phyloP scores from a whole-genome alignment of 257 asterid genomes.

The Solanum piurae region DNA sequence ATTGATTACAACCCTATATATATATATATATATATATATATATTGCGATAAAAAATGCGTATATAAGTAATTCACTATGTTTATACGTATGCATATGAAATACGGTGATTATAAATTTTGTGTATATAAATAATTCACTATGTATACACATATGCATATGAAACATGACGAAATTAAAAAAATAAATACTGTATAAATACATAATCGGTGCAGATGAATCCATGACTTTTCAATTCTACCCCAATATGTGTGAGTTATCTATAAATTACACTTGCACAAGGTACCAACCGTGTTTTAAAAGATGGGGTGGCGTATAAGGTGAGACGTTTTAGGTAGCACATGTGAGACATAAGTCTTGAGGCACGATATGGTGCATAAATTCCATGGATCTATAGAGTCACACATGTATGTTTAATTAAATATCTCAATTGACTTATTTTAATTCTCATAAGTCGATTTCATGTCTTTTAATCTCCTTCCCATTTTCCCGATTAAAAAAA shows the following conservation, averaged over 20 bases:
- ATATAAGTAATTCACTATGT: not conserved
- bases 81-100: not conserved
- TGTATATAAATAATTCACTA: not conserved
- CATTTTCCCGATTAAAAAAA: too few species aligned
- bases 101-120: not conserved
- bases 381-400: accelerated
- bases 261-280: not conserved
- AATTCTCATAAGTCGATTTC: not conserved
- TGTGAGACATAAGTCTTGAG: too few species aligned
- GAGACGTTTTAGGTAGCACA: not conserved
- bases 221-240: not conserved
- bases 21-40: too few species aligned
- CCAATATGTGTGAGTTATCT: not conserved
- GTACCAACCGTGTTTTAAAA: not conserved
- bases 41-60: too few species aligned
- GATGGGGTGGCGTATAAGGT: not conserved
- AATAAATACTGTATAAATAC: not conserved
- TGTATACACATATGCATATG: not conserved
- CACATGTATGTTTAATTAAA: too few species aligned
- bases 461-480: not conserved
- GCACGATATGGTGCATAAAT: accelerated
- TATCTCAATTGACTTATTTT: not conserved
- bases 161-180: not conserved
- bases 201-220: not conserved
- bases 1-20: not conserved